Base-by-base conservation (phyloP, 2,329 filamentous ascomycete species). In the Neophaeococcomyces aloes region DNA sequence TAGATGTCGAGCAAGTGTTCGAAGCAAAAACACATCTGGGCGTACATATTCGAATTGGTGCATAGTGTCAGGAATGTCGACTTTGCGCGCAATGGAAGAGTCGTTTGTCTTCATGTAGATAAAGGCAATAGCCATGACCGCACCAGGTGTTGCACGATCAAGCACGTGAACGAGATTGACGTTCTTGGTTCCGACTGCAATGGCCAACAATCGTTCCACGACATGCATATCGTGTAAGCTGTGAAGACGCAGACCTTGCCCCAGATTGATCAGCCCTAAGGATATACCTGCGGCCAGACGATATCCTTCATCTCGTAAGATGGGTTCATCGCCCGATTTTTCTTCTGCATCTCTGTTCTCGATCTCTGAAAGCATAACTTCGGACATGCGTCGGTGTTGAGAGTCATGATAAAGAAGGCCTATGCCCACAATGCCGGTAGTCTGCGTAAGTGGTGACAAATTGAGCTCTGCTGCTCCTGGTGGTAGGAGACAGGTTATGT, bases 61-160 rank as follows among this genome's bases (percentile, higher is more conserved):
- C 19, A 84, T 68, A 0, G 91, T 93, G 52, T 94, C 83, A 1
- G 93, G 93, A 0, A 96, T 80, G 59, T 96, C 86, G 41, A 98
- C 81, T 67, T 95, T 96, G 44, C 81, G 78, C 3, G 91, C 91
- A 15, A 98, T 76, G 13, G 84, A 79, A 47, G 78, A 74, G 58
- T 98, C 86, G 51, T 93, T 86, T 0, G 89, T 91, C 64, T 96
- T 96, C 86, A 98, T 91, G 62, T 89, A 98, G 25, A 98, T 89
- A 42, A 98, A 74, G 1, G 87, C 78, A 46, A 95, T 73, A 1
- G 91, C 89, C 56, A 96, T 77, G 6, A 93, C 86, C 1, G 91
- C 89, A n/a, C 85, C 91, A 2, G 93, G 85, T 7, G 86, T 91
- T 4, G 89, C 88, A 55, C 89, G 83, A 59, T 98, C 93, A 2